Evolutionary conservation across 768 basidiomycete species (phyloP), one percentile per base, ranked within the genome.

Genomic region (Coprinopsis strossmayeri): DNA sequence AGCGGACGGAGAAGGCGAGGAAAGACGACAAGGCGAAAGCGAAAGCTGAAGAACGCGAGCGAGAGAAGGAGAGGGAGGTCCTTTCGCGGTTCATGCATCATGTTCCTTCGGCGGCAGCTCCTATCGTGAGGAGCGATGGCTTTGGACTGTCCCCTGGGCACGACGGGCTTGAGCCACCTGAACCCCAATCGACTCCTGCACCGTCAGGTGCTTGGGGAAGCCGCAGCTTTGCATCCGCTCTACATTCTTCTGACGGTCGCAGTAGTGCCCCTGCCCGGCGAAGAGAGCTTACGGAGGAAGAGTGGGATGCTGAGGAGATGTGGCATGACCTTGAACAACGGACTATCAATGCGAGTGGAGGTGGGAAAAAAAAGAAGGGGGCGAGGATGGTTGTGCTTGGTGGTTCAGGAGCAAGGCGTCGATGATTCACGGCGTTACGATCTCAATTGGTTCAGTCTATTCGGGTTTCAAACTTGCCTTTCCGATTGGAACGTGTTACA

Each of bases 11-110:
- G 65, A 89, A 88, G 68, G 82, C 74, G 44, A 74, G 78, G 62
- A 90, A 84, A 61, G 95, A 98, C 59, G 92, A 97, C 62, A 77
- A 82, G 39, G 94, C 94, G 2, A 82, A 83, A 44, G 69, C 69
- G 1, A 72, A 79, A 13, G 88, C 87, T 21, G 94, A 97, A 66
- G 84, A 86, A 59, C 73, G 70, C 54, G 89, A 87, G 57, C 63
- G 72, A 46, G 90, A 91, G 64, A 77, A 68, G 65, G 70, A 71
- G 54, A 66, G 60, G 55, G n/a, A 61, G 51, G 44, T 45, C 17
- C 26, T 51, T 9, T 25, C 44, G 28, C 20, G 50, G 50, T 51
- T 51, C 34, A 38, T 45, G 44, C 44, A 34, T 26, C 24, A 32
- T n/a, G 23, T 23, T 43, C 30, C 42, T 3, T 15, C 18, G 10